These are phyloP conservation scores for Circinella umbellata DNA, from an alignment of 371 early-diverging fungal species.

Conservation along the genomic window DNA sequence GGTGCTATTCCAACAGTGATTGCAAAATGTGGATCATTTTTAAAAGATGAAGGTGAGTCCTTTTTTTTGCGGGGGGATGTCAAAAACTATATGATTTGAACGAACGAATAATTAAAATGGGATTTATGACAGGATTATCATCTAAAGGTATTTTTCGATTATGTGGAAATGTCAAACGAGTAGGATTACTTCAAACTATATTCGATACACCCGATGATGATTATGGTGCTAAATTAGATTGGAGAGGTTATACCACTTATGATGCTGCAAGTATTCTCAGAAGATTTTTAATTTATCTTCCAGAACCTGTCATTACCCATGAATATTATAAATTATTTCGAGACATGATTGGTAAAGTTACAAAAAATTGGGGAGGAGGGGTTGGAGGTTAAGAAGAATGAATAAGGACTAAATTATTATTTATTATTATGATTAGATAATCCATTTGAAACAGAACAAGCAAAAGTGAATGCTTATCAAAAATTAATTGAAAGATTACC, in stretches of 20 bases:
- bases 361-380: too few relatives aligned
- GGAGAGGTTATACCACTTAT: slow-evolving; percentile 56
- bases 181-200: slow-evolving; percentile 51
- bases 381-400: too few relatives aligned
- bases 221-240: slow-evolving; percentile 54
- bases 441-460: neutral
- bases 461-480: slow-evolving; percentile 36
- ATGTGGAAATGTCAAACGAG: slow-evolving; percentile 49
- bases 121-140: too few relatives aligned
- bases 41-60: slow-evolving; percentile 50
- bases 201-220: slow-evolving; percentile 54
- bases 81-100: too few relatives aligned
- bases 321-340: slow-evolving; percentile 51
- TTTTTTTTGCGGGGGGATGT: too few relatives aligned
- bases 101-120: too few relatives aligned
- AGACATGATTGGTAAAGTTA: slow-evolving; percentile 43
- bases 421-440: neutral
- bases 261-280: slow-evolving; percentile 63
- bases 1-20: slow-evolving; percentile 57
- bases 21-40: slow-evolving; percentile 53
- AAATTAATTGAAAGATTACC: slow-evolving; percentile 56
- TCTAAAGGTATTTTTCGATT: slow-evolving; percentile 33
- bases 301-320: slow-evolving; percentile 58
- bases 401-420: too few relatives aligned
- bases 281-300: slow-evolving; percentile 57